Evolutionary conservation across 75 land plant genomes (phyloP), one percentile per base, ranked within the genome.

Genomic region (Gnetum montanum): DNA sequence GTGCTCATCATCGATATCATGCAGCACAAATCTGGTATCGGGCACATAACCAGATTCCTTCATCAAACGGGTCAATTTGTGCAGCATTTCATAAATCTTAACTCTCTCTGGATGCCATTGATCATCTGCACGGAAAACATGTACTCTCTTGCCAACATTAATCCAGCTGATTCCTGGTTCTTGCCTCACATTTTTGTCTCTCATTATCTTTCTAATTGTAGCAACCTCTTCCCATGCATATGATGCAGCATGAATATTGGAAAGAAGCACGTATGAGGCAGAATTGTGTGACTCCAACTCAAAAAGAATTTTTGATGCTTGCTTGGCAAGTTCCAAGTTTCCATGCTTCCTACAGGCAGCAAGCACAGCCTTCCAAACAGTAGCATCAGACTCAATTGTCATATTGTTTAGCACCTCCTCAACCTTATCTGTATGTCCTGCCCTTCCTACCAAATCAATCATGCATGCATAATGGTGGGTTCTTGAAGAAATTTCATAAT

Each of bases 401-500:
- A 74, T 73, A 37, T 62, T 38, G 10, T 52, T 62, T 19, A 79
- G 40, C 36, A 79, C 31, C 20, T 62, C 60, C 44, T 69, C 51
- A 28, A 77, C 77, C 47, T 73, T 73, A 40, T n/a, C 37, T 13
- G 64, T 25, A 43, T 64, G 59, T 34, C 81, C 81, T 19, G 76
- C 70, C 5, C 77, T 37, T 1, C 77, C 81, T 44, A 73, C 49
- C 31, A 73, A 65, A 38, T 69, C 72, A 62, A 76, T 66, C 79
- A 76, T 71, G 37, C 74, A 70, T 4, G 76, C 72, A 65, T 73
- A 78, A 50, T 78, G 81, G 3, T 73, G 68, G 29, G 68, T 22
- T 46, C 61, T 57, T 13, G 76, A 72, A 1, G 46, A 62, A 6
- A 78, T 68, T 20, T 71, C 68, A 57, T 72, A 56, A 49, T 62